phyloP scores from a whole-genome alignment of 1,284 basidiomycete species.

The Polyporus tsugae region DNA sequence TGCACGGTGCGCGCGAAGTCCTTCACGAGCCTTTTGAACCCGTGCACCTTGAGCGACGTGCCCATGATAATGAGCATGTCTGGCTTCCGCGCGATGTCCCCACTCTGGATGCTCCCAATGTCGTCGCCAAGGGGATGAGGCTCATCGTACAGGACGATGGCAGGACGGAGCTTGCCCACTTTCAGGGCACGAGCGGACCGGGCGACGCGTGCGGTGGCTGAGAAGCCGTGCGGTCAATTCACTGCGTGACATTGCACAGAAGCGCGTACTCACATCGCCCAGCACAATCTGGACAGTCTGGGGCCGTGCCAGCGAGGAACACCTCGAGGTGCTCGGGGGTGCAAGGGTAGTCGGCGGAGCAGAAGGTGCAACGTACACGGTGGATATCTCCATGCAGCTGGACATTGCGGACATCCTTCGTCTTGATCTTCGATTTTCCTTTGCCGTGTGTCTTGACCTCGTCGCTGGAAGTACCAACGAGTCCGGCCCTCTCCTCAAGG shows the following conservation, averaged over 20 bases:
- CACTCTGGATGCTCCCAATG: slow-evolving; percentile 79
- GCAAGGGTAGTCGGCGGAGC: slow-evolving; percentile 80
- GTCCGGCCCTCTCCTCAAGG: slow-evolving; percentile 83
- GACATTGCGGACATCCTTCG: slow-evolving; percentile 81
- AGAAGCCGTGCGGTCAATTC: slow-evolving; percentile 17
- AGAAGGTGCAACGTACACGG: slow-evolving; percentile 85
- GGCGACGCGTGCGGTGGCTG: slow-evolving; percentile 81
- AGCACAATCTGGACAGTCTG: slow-evolving; percentile 85
- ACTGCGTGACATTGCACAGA: slow-evolving; percentile 18
- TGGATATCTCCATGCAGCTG: slow-evolving; percentile 95
- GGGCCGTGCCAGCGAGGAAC: slow-evolving; percentile 76
- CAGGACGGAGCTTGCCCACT: slow-evolving; percentile 83
- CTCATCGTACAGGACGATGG: slow-evolving; percentile 92
- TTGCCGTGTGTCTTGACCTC: slow-evolving; percentile 60
- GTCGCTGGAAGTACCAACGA: slow-evolving; percentile 69
- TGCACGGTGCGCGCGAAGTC: slow-evolving; percentile 91
- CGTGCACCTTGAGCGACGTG: slow-evolving; percentile 95
- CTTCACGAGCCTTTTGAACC: slow-evolving; percentile 91
- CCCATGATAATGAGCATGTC: slow-evolving; percentile 97
- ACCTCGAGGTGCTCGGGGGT: slow-evolving; percentile 63
- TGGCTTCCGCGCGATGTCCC: slow-evolving; percentile 80
- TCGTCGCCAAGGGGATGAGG: slow-evolving; percentile 88
- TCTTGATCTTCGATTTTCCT: slow-evolving; percentile 68
- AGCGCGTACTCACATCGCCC: slow-evolving; percentile 71
- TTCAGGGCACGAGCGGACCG: slow-evolving; percentile 82